Evolutionary conservation across 108 stramenopile species (phyloP), one percentile per base, ranked within the genome.

Genomic region (Skeletonema costatum): DNA sequence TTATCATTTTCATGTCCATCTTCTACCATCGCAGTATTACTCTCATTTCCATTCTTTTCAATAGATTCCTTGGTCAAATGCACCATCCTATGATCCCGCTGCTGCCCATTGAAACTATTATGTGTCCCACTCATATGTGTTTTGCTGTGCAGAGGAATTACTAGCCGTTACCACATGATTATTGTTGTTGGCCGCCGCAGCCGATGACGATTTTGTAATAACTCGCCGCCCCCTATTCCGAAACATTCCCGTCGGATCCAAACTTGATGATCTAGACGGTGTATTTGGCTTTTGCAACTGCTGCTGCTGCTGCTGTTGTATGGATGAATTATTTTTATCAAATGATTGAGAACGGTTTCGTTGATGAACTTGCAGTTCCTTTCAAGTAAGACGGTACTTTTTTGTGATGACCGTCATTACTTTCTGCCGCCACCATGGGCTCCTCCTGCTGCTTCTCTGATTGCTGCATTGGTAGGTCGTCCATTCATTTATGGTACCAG

Each of bases 171-270:
- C 29, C 3, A 36, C 39, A 14, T 17, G 2, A 42, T 8, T 21
- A 32, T 35, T 17, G 53, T 29, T 56, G 25, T 56, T 32, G 36
- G 30, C 32, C 12, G 59, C 21, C 44, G 56, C 9, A 58, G 36
- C 10, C 30, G 61, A 25, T 61, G 14, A n/a, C 31, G 19, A 36
- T 14, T 32, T 25, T 21, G 38, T 35, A 53, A 82, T 61, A 16
- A 82, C 71, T 44, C 74, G 82, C 38, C 82, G 39, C 5, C 82
- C 82, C 56, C 75, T 46, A 51, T 82, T 82, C 8, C 82, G 75
- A 42, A 82, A 82, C 82, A 82, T 82, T 32, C 82, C 82, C 46
- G 82, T 82, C 32, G 82, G 82, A 73, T 82, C 82, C 64, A 67
- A 56, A 25, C 9, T 56, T 6, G 53, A 1, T 19, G 53, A 56